Percentiles rank a stretch among this genome's conserved stretches.
Evolutionary conservation across 768 basidiomycete genomes (phyloP).

Genomic region (Boletus rufocinnamomeus): DNA sequence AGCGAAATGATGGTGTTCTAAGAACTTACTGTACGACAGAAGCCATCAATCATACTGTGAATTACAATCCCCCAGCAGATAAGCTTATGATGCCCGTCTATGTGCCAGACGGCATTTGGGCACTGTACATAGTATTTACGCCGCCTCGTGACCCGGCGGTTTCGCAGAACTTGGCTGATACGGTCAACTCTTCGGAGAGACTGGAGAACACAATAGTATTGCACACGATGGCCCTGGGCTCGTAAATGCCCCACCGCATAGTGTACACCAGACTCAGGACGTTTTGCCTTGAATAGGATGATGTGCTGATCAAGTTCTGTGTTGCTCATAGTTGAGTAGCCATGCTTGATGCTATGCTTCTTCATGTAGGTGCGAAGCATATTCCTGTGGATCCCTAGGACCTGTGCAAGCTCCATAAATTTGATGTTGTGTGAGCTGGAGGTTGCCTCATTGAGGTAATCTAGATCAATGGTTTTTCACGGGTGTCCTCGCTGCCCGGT

Average conservation of each 20-base stretch:
- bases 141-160: background rate
- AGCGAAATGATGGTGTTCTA: too few species aligned
- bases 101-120: conserved; percentile 20
- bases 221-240: too few species aligned
- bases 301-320: too few species aligned
- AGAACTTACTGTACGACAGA: conserved; percentile 22
- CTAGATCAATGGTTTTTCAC: background rate
- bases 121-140: conserved; percentile 11
- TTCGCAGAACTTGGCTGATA: background rate
- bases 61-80: conserved; percentile 33
- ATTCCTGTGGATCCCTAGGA: conserved; percentile 11
- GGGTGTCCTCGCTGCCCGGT: background rate
- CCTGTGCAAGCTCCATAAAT: conserved; percentile 9
- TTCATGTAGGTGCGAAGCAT: conserved; percentile 12
- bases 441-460: background rate
- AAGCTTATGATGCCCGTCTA: conserved; percentile 33
- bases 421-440: conserved; percentile 16
- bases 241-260: too few species aligned
- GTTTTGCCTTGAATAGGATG: too few species aligned
- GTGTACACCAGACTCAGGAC: too few species aligned
- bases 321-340: conserved; percentile 7
- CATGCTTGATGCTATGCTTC: conserved; percentile 1
- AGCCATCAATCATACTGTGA: conserved; percentile 33
- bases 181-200: background rate
- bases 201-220: background rate